phyloP scores from a whole-genome alignment of 108 stramenopile genomes.

The Skeletonema marinoi region DNA sequence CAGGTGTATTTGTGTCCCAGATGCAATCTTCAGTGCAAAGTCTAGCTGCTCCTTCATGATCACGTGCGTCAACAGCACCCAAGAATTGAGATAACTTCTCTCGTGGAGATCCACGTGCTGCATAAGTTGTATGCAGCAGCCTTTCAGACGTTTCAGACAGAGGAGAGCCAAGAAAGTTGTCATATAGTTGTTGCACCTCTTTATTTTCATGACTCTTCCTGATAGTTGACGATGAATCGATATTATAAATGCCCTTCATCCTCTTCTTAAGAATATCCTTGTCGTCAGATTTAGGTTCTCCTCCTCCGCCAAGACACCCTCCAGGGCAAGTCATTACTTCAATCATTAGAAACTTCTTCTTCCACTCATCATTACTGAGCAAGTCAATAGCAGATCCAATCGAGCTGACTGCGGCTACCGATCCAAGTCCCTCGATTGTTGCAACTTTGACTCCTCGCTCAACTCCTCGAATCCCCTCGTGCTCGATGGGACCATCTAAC shows the following conservation, averaged over 20 bases:
- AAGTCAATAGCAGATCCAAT: slow-evolving; percentile 53
- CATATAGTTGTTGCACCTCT: slow-evolving; percentile 43
- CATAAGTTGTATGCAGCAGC: slow-evolving; percentile 45
- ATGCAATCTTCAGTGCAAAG: slow-evolving; percentile 19
- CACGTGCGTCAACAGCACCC: slow-evolving; percentile 34
- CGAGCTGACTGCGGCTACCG: slow-evolving; percentile 47
- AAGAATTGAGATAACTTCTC: slow-evolving; percentile 30
- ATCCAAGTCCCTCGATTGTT: slow-evolving; percentile 38
- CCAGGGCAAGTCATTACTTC: slow-evolving; percentile 64
- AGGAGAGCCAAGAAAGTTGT: slow-evolving; percentile 37
- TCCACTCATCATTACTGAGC: slow-evolving; percentile 37
- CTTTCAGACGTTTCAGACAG: slow-evolving; percentile 42
- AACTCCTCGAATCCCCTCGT: slow-evolving; percentile 35
- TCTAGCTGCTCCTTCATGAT: slow-evolving; percentile 16
- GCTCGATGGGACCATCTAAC: slow-evolving; percentile 23
- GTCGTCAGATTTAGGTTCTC: slow-evolving; percentile 54
- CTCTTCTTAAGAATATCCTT: slow-evolving; percentile 48
- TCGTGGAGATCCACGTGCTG: slow-evolving; percentile 21
- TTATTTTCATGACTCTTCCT: slow-evolving; percentile 54
- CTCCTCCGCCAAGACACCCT: slow-evolving; percentile 62
- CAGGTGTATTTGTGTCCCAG: slow-evolving; percentile 28
- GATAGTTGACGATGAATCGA: slow-evolving; percentile 26
- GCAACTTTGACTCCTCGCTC: slow-evolving; percentile 46
- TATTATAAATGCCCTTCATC: slow-evolving; percentile 37
- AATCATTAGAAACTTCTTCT: slow-evolving; percentile 46